Percentiles rank a stretch among this genome's conserved stretches.
phyloP scores from a whole-genome alignment of 495 filamentous ascomycete species.

The Chaetomium cochliodes region DNA sequence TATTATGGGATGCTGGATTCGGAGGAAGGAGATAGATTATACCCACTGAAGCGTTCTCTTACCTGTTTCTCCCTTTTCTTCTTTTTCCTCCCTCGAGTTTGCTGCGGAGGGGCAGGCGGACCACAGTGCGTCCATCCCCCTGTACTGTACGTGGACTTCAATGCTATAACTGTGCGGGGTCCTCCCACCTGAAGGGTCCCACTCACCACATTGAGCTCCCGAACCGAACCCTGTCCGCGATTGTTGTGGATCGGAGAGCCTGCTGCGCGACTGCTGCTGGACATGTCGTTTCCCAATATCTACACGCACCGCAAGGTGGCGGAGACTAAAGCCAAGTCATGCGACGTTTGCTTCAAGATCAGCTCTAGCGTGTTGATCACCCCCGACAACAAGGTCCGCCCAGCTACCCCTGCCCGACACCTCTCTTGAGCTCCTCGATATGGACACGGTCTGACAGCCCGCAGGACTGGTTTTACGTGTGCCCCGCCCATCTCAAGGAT shows the following conservation, averaged over 20 bases:
- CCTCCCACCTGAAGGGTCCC: background rate
- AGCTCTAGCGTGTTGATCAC: conserved; percentile 85
- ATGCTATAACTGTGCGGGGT: too few relatives aligned
- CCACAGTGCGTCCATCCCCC: too few relatives aligned
- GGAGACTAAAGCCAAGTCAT: conserved; percentile 75
- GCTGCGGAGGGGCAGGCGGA: too few relatives aligned
- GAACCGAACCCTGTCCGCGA: background rate
- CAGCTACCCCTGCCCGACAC: background rate
- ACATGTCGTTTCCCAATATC: conserved; percentile 67
- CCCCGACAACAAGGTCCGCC: conserved; percentile 75
- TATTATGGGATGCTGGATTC: too few relatives aligned
- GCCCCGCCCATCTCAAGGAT: conserved; percentile 80
- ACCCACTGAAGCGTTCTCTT: too few relatives aligned
- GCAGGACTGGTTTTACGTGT: conserved; percentile 94
- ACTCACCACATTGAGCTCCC: background rate
- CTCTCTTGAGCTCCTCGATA: too few relatives aligned
- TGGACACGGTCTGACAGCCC: conserved; percentile 23
- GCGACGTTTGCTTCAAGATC: conserved; percentile 87
- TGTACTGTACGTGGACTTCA: too few relatives aligned
- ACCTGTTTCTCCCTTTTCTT: too few relatives aligned
- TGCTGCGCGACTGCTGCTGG: background rate
- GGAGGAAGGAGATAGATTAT: too few relatives aligned
- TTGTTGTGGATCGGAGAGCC: background rate
- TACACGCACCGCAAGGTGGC: conserved; percentile 89
- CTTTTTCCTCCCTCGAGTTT: too few relatives aligned